Base-by-base conservation (phyloP, 352 stramenopile genomes). In the Phytophthora cactorum region DNA sequence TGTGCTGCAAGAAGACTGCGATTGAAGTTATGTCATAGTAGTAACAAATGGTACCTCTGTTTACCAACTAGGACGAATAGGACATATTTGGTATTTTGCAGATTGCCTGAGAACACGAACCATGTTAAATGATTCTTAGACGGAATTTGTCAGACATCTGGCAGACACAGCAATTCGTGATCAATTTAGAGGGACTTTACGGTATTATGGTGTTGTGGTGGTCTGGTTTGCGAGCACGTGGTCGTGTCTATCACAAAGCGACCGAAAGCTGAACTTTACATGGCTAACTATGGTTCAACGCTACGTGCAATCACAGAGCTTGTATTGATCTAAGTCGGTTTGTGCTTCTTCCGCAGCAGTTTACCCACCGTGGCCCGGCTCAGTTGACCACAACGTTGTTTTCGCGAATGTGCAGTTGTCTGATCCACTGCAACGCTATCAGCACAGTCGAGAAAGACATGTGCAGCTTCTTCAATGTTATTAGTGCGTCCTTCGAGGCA, bases 371-470 rank as follows among this genome's bases (percentile, higher is more conserved):
- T 60, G 6, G 22, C 22, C 22, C 22, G 22, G 0, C 22, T 22
- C 22, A 22, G 22, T 22, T 22, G 22, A 22, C 22, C 39, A 27
- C 56, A 28, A 8, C 59, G 59, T 17, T 41, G 17, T 11, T 60
- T 66, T 12, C 39, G 59, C 25, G 31, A 50, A 11, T 28, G 38
- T 14, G 12, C 31, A 7, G 59, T 60, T 7, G 3, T 49, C 7
- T 47, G 4, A 10, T 38, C 12, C 1, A 60, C 59, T 12, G n/a
- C 17, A 36, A 66, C 31, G 25, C 50, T 55, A 3, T 60, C 50
- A 5, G 47, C 47, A 5, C 49, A 66, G 17, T 32, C 58, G 10
- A 46, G 0, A 0, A 22, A 22, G 22, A 22, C 22, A 22, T 22
- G 22, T 22, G 22, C 1, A 22, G 22, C 22, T 22, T 22, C 22